Evolutionary conservation across 2,329 filamentous ascomycete species (phyloP), one percentile per base, ranked within the genome.

Genomic region (Coniella vitis): DNA sequence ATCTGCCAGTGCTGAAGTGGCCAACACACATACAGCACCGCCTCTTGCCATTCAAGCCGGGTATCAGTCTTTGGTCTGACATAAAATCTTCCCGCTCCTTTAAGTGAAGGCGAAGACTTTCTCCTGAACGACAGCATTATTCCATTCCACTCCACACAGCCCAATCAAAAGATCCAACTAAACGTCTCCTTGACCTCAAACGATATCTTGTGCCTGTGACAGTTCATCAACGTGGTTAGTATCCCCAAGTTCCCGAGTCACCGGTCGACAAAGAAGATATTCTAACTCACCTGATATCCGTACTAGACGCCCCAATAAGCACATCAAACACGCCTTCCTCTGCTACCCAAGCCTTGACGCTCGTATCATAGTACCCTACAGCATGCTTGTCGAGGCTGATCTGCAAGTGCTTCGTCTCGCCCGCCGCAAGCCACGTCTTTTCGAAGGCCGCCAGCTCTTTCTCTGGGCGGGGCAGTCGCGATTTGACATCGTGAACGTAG

Each of bases 361-460:
- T 69, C 14, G 76, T 78, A 54, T 86, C 80, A 55, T 81, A 86
- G 63, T 86, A 86, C 8, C 74, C 74, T 2, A 74, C 73, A 1
- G 74, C 73, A 52, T 75, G 69, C 60, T 72, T 74, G 55, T 76
- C 72, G 9, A 78, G 55, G 14, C 57, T 55, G 4, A 77, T 63
- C 9, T 65, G 63, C 31, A 77, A 61, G 51, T 76, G 72, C 55
- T 66, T 72, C 0, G 74, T 78, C 66, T 78, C 74, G 4, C 78
- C 80, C 2, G 74, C 68, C 38, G 76, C 69, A 3, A 87, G 63
- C 43, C 66, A 71, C 0, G 85, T 73, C 64, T 86, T 87, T 50
- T 76, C 75, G 58, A 87, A 88, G 0, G 81, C 83, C 31, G 81
- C 80, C 1, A 88, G 69, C 64, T 88, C 84, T 65, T 87, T 87